Evolutionary conservation across 2,329 filamentous ascomycete species (phyloP), one percentile per base, ranked within the genome.

Genomic region (Neofusicoccum ribis): DNA sequence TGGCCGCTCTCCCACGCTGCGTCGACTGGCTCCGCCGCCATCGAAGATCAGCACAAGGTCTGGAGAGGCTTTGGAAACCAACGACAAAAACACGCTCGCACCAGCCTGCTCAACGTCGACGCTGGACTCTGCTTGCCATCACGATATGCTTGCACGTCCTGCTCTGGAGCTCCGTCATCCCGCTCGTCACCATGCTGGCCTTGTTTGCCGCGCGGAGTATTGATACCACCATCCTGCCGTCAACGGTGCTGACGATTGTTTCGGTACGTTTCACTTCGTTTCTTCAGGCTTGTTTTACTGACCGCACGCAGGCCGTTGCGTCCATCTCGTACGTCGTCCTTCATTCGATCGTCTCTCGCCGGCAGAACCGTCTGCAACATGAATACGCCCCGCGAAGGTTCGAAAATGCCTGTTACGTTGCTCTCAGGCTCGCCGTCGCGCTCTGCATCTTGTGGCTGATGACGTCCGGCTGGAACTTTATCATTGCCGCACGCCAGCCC

Each of bases 381-480:
- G 58, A 71, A 73, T 65, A 65, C 68, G 61, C 70, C 67, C 15
- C 68, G 70, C 37, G 67, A 59, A 14, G 69, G 69, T 11, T 69
- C 70, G 72, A 72, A 50, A 74, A 72, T 49, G 73, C 72, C 1
- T 72, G 70, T 5, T 76, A 78, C 60, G 49, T 77, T 36, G 74
- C 74, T 31, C 70, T 75, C 11, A 75, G 76, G 5, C 52, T 76
- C 39, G 72, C 71, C 9, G 70, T 73, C 23, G 70, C 71, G 15
- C 51, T 77, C 34, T 77, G 73, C 63, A 68, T 74, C 14, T 65
- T 78, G 6, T 79, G 77, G 77, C 65, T 79, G 15, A 61, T 78
- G 66, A 76, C 76, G 3, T 70, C 70, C 2, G 77, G 77, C 6
- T 79, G 77, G 77, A 75, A 78, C 67, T 71, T 79, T 67, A 77